Base-by-base conservation (phyloP, 2,329 filamentous ascomycete genomes). In the Magnaporthiopsis incrustans region DNA sequence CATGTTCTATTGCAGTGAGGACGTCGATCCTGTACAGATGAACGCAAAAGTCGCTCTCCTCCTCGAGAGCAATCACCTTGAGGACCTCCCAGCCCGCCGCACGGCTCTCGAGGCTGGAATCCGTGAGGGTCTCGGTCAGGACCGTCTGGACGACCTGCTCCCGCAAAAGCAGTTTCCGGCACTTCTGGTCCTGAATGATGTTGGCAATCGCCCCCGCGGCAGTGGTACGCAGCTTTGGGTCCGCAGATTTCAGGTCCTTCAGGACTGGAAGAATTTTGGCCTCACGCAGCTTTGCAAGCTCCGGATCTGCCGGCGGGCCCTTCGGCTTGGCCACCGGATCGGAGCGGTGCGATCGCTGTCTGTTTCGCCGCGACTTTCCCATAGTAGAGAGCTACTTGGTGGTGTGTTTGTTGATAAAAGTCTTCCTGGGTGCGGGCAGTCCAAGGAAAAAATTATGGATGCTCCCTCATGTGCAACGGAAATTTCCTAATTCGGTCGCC, bases 51-150 rank as follows among this genome's bases (percentile, higher is more conserved):
- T 89, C 87, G 15, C 82, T 77, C 68, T 88, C 86, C 72, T 89
- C 87, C 70, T 88, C 83, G 67, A 83, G 77, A 2, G 82, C 83
- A 63, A 90, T 77, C 57, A 85, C 81, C 67, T 82, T 80, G 63
- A 90, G 76, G 67, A 89, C 87, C 15, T 83, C 82, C 87, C 87
- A 90, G n/a, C 85, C 87, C 26, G 86, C 84, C 58, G 85, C 83
- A 60, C 84, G 80, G 69, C 85, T 85, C 74, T 89, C 86, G 63
- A 88, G 77, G 65, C 80, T 84, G 53, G 81, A 76, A 70, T 90
- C 87, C 30, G 85, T 86, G 64, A 89, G 75, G 35, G 85, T 88
- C 76, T 89, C 84, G 38, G 81, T 85, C 66, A 89, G 79, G 58
- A 90, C 73, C 63, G 83, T 82, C 68, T 81, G 82, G 58, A 89